Evolutionary conservation across 225 moss, liverwort and hornwort species (phyloP), one percentile per base, ranked within the genome.

Genomic region (Bryoerythrophyllum caledonicum): DNA sequence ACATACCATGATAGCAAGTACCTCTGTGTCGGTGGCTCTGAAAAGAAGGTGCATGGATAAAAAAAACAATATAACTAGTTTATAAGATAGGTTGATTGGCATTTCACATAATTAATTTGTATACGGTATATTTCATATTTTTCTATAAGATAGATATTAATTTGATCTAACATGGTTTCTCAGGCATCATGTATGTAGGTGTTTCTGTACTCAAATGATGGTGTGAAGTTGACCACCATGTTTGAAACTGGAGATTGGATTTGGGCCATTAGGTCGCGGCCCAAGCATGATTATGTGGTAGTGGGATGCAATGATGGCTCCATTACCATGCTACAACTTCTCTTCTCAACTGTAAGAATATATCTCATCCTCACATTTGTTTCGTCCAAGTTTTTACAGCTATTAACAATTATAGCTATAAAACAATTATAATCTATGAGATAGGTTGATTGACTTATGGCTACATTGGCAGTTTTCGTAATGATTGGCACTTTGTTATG

Each of bases 261-360:
- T 30, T 99, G 97, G 97, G 76, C 82, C 43, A 86, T 94, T 21
- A 82, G 93, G 68, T 89, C 91, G 38, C 86, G 93, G 30, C 97
- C 94, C 74, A 99, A 95, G 70, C 91, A 99, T 67, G 91, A 99
- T 63, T 99, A 73, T 60, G 82, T 99, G 72, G 94, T 86, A 16
- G 93, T 99, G 25, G 97, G 97, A 43, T 99, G 97, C 89, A 95
- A 99, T 57, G 93, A 99, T 64, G 97, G 97, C 65, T 94, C 90
- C 78, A 99, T 99, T 67, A 93, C 93, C 26, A 93, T 99, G 94
- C 85, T 94, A 15, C 94, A 99, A 60, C 86, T 99, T 49, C 68
- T 90, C 15, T 99, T 99, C 83, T 99, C 94, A 73, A 93, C 90
- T 82, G 97, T 95, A 90, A 51, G 81, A 52, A 61, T 49, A 49